These are phyloP conservation scores for Quercus phellos DNA, from an alignment of 331 rosid genomes.

Conservation along the genomic window DNA sequence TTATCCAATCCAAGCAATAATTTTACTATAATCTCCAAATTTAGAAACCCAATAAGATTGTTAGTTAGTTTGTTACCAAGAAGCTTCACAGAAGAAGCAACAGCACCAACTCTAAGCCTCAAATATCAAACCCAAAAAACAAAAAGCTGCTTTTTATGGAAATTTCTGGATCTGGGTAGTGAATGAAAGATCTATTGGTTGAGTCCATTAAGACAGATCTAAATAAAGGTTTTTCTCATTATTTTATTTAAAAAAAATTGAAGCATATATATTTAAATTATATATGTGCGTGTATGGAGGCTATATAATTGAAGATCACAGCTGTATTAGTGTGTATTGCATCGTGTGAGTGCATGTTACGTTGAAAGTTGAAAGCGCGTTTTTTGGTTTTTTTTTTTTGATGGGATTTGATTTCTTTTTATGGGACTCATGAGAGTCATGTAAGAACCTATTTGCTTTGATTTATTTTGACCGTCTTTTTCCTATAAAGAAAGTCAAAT, in stretches of 20 bases:
- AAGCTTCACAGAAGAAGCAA: slow-evolving; percentile 35
- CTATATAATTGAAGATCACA: slow-evolving; percentile 36
- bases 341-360: slow-evolving; percentile 36
- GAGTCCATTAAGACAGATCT: slow-evolving; percentile 16
- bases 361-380: slow-evolving; percentile 51
- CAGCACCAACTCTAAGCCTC: slow-evolving; percentile 1
- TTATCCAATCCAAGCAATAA: slow-evolving; percentile 30
- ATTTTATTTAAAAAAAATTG: background rate
- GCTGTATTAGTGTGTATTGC: slow-evolving; percentile 36
- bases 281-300: background rate
- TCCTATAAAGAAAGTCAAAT: background rate
- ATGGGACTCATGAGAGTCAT: background rate
- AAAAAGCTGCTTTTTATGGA: slow-evolving; percentile 7
- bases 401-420: slow-evolving; percentile 5
- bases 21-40: slow-evolving; percentile 25
- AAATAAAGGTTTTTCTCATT: slow-evolving; percentile 10
- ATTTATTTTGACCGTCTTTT: slow-evolving; percentile 2
- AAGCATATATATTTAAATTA: background rate
- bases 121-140: slow-evolving; percentile 22
- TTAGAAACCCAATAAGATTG: slow-evolving; percentile 25
- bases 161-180: slow-evolving; percentile 30
- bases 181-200: slow-evolving; percentile 21
- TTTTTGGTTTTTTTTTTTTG: slow-evolving; percentile 10
- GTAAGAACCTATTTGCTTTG: slow-evolving; percentile 7
- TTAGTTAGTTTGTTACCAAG: slow-evolving; percentile 13